These are phyloP conservation scores for Ehretia macrophylla DNA, from an alignment of 257 asterid species.

Conservation along the genomic window DNA sequence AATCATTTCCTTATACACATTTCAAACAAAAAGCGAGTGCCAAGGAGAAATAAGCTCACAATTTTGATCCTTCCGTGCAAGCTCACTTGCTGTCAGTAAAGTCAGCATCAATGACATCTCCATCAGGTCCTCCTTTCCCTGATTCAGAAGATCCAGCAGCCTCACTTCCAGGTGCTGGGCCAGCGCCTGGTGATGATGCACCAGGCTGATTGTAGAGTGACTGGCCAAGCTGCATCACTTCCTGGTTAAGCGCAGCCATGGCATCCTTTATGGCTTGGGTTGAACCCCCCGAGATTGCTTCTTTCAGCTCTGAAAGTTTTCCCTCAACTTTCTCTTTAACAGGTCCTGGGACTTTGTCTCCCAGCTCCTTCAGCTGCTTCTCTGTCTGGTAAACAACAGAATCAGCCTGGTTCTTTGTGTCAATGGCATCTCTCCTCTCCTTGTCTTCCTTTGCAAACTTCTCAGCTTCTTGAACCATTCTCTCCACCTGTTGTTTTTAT, in stretches of 20 bases:
- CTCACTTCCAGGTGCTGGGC: conserved; percentile 58
- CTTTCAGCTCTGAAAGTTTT: conserved; percentile 86
- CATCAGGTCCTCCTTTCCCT: conserved; percentile 84
- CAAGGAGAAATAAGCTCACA: conserved; percentile 11
- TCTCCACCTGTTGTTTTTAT: conserved; percentile 58
- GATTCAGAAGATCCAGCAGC: conserved; percentile 51
- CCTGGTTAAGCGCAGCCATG: conserved; percentile 86
- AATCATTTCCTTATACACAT: conserved; percentile 14
- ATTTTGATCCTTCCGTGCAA: conserved; percentile 1
- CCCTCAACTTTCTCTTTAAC: conserved; percentile 93
- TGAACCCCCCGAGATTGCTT: conserved; percentile 72
- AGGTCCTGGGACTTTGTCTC: conserved; percentile 86
- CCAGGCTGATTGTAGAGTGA: conserved; percentile 90
- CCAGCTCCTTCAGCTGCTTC: conserved; percentile 94
- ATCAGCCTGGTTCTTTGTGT: conserved; percentile 94
- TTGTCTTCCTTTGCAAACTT: conserved; percentile 91
- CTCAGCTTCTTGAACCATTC: conserved; percentile 96
- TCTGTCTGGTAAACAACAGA: conserved; percentile 95
- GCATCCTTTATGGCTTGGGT: conserved; percentile 91
- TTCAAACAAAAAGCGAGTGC: not conserved
- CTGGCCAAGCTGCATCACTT: conserved; percentile 97
- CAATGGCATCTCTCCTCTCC: conserved; percentile 96
- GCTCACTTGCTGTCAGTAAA: conserved; percentile 88
- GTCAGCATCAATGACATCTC: conserved; percentile 96
- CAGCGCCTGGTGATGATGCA: conserved; percentile 51